These are phyloP conservation scores for Hippophae rhamnoides DNA, from an alignment of 306 rosid species.

Conservation along the genomic window DNA sequence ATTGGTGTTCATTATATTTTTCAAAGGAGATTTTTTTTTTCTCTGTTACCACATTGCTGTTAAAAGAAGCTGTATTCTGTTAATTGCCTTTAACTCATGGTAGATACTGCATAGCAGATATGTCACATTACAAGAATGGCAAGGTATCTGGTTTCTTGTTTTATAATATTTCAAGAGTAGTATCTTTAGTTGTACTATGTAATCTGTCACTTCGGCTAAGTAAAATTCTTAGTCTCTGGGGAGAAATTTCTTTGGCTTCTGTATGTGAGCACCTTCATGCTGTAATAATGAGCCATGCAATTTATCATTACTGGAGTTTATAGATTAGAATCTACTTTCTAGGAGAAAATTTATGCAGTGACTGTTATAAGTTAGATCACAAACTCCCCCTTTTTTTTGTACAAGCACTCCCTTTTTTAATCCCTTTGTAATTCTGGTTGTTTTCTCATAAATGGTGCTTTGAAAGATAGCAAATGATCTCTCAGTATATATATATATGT, in stretches of 20 bases:
- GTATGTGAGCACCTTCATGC: background rate
- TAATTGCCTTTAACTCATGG: conserved; percentile 46
- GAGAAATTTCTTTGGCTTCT: background rate
- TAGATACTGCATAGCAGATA: conserved; percentile 96
- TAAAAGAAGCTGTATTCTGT: background rate
- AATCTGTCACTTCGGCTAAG: background rate
- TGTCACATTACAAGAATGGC: conserved; percentile 92
- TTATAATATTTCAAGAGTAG: background rate
- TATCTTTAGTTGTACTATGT: background rate
- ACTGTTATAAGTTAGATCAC: background rate
- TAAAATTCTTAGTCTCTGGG: background rate
- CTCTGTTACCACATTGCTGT: background rate
- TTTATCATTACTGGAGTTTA: too few relatives aligned
- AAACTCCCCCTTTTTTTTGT: background rate
- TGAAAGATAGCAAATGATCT: too few relatives aligned
- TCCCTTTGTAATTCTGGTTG: too few relatives aligned
- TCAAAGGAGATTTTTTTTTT: background rate
- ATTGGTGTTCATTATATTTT: background rate
- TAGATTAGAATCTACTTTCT: background rate
- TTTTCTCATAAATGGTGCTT: too few relatives aligned
- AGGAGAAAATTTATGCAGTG: background rate
- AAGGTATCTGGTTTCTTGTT: conserved; percentile 40
- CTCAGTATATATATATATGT: too few relatives aligned
- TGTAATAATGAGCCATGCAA: background rate
- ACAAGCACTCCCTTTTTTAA: too few relatives aligned